Base-by-base conservation (phyloP, 306 rosid species). In the Mimosa bimucronata region DNA sequence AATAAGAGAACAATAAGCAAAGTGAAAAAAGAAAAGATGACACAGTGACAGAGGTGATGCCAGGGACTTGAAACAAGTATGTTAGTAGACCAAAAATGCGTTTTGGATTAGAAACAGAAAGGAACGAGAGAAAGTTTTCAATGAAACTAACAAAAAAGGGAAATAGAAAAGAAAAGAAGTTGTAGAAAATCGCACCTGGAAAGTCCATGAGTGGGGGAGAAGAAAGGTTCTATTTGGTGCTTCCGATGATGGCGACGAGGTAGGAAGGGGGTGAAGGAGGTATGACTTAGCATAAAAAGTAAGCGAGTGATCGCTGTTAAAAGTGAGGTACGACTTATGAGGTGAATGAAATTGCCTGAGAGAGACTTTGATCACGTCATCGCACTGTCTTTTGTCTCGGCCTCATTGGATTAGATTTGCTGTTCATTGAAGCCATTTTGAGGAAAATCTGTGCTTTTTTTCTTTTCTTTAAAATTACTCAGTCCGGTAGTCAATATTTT, bases 341-440 rank as follows among this genome's bases (percentile, higher is more conserved):
- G 19, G 7, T n/a, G n/a, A n/a, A n/a, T 48, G 62, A 67, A 77
- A 70, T 79, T 55, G 78, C 71, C 71, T 75, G 71, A 75, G 60
- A 83, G 79, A 81, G 86, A 81, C 88, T 85, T 75, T 77, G 50
- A 18, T 41, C 73, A 85, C 88, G 88, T 86, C 92, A 80, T 85
- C 66, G 66, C 71, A 73, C 79, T 7, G 34, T 68, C 76, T 68
- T 25, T 57, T 9, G 45, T 41, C 2, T 67, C 12, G 5, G 28
- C 28, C 48, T 66, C 71, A n/a, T n/a, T n/a, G n/a, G n/a, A n/a
- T n/a, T n/a, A 66, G 13, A 29, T 8, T 9, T 65, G 44, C 25
- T 42, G 13, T 65, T 10, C 0, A 58, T 58, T 8, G 15, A 57
- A 25, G 31, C 31, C 2, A 23, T 21, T 57, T 23, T 57, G 5